Base-by-base conservation (phyloP, 176 grass and related monocot species). In the Phoenix dactylifera region DNA sequence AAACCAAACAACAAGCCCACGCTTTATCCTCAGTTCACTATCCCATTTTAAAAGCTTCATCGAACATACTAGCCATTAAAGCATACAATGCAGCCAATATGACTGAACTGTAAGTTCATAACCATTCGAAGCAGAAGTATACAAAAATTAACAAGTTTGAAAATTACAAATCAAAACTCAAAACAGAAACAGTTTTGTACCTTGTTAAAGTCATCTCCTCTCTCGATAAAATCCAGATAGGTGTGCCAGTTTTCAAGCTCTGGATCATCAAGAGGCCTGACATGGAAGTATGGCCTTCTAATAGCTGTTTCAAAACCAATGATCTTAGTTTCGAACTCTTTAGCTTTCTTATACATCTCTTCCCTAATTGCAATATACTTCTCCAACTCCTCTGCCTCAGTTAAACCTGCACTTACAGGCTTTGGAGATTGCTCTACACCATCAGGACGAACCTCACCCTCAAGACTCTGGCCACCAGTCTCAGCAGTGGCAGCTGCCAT, bases 231-330 rank as follows among this genome's bases (percentile, higher is more conserved):
- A 69, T 92, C 87, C 60, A 98, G 93, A 77, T 98, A 98, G 52
- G 70, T 85, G 62, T 98, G 93, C 93, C 93, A 98, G 76, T 98
- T 98, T 63, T 98, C 93, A 85, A 92, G 81, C 73, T 98, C 93
- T 78, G 88, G 73, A 62, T 92, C 89, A 63, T 98, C 93, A 62
- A 98, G 93, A 78, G 87, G 84, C 70, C 83, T 91, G 70, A 98
- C 84, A 64, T 98, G 93, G 76, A 98, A 98, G 80, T 98, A 98
- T 72, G 93, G 93, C 72, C 93, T 98, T 78, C 87, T 98, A 73
- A 98, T 83, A 78, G 72, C 93, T 77, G 81, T 80, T 86, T 98
- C 93, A 78, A 98, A 98, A 74, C 66, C 64, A 57, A 89, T 72
- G 62, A 98, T 82, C 76, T 98, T 92, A 76, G 72, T 86, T 66